Evolutionary conservation across 768 basidiomycete species (phyloP).

Genomic region (Filobasidium floriforme): DNA sequence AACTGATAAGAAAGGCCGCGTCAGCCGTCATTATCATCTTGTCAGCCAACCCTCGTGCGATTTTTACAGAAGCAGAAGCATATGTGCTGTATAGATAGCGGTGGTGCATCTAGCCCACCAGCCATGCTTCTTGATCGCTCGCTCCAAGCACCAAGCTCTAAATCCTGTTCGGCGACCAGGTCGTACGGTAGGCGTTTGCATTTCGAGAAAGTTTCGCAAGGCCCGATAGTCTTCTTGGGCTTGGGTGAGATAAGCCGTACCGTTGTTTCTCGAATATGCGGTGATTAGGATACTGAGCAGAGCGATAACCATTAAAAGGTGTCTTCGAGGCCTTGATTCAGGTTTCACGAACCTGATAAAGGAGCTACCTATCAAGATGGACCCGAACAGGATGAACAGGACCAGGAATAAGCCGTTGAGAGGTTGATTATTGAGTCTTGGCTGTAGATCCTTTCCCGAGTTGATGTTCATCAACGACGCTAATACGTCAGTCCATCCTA

Average conservation of each 20-base stretch:
- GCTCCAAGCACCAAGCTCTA: slow-evolving; percentile 81
- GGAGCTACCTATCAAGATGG: slow-evolving; percentile 76
- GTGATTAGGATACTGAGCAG: slow-evolving; percentile 78
- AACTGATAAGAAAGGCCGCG: slow-evolving; percentile 51
- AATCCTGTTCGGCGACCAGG: slow-evolving; percentile 61
- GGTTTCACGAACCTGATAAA: slow-evolving; percentile 65
- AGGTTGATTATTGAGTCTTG: slow-evolving; percentile 62
- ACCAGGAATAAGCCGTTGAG: slow-evolving; percentile 85
- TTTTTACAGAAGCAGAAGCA: slow-evolving; percentile 63
- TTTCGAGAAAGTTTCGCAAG: slow-evolving; percentile 74
- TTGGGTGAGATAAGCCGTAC: slow-evolving; percentile 73
- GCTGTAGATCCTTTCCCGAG: slow-evolving; percentile 63
- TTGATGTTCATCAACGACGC: slow-evolving; percentile 66
- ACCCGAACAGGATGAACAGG: slow-evolving; percentile 83
- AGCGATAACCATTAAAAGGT: background rate
- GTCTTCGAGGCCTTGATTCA: background rate
- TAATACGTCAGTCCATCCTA: slow-evolving; percentile 93
- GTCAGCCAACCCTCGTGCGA: background rate
- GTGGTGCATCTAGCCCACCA: slow-evolving; percentile 84
- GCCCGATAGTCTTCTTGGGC: slow-evolving; percentile 92
- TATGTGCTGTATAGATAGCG: slow-evolving; percentile 68
- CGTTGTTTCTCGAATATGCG: slow-evolving; percentile 80
- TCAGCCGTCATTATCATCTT: background rate
- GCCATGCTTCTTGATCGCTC: slow-evolving; percentile 83
- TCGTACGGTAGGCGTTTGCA: slow-evolving; percentile 76